Evolutionary conservation across 208 protist genomes (phyloP).

Genomic region (Novymonas esmeraldas): DNA sequence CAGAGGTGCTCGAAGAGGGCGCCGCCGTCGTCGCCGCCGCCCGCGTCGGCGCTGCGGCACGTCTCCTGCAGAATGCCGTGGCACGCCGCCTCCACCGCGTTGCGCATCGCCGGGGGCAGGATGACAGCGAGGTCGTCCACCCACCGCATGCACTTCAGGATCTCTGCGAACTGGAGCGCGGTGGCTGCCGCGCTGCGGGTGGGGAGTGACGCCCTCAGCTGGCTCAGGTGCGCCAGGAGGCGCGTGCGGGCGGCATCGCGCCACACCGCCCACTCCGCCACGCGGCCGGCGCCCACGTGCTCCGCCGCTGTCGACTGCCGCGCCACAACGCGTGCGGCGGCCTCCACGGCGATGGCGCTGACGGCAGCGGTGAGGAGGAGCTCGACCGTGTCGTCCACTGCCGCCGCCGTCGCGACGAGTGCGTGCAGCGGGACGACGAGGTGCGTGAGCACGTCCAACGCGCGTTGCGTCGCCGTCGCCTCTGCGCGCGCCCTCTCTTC

Average conservation of each 20-base stretch:
- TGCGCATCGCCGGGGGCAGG: constrained; percentile 9
- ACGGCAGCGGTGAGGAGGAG: constrained; percentile 18
- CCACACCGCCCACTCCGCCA: constrained; percentile 12
- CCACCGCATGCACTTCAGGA: constrained; percentile 26
- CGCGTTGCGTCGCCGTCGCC: too few species aligned
- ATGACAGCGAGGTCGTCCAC: constrained; percentile 24
- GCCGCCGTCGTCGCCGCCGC: neutral
- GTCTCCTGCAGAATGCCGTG: constrained; percentile 8
- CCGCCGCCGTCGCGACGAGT: neutral
- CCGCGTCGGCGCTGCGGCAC: constrained; percentile 6
- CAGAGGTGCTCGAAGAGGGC: constrained; percentile 19
- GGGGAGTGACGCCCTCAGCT: neutral
- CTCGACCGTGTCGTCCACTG: neutral
- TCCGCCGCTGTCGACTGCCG: neutral
- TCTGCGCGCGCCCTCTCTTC: too few species aligned
- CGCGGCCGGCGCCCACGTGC: neutral
- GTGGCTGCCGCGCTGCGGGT: neutral
- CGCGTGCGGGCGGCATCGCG: constrained; percentile 4
- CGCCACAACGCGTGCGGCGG: constrained; percentile 7
- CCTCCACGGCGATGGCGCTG: constrained; percentile 21
- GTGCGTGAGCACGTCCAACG: constrained; percentile 13
- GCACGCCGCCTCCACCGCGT: constrained; percentile 4
- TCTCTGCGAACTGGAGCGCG: constrained; percentile 11
- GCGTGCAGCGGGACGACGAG: constrained; percentile 6
- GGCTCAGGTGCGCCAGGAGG: neutral